Evolutionary conservation across 805 yeast species (phyloP).

Genomic region (Candida schatavii): DNA sequence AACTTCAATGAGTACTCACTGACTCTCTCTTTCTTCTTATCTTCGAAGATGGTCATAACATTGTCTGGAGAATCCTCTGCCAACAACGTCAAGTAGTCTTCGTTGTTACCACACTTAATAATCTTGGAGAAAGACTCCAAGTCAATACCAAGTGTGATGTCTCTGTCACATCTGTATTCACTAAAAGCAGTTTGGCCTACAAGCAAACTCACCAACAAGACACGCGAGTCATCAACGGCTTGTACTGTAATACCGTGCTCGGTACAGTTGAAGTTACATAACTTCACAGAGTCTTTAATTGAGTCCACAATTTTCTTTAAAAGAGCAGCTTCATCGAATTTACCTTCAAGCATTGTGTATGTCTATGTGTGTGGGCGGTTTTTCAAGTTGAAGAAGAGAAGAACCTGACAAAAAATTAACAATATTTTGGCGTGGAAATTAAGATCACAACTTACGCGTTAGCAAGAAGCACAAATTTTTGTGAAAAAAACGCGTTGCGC

Average conservation of each 20-base stretch:
- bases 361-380: background rate
- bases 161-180: constrained; percentile 94
- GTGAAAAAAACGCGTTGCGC: constrained; percentile 1
- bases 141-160: constrained; percentile 88
- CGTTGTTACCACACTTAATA: constrained; percentile 85
- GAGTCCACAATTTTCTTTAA: constrained; percentile 92
- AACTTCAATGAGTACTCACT: constrained; percentile 88
- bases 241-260: constrained; percentile 92
- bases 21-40: constrained; percentile 83
- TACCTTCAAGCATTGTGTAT: constrained; percentile 85
- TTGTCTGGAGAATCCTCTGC: constrained; percentile 88
- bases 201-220: constrained; percentile 80
- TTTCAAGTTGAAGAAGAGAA: background rate
- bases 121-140: constrained; percentile 84
- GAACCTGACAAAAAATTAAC: background rate
- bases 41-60: constrained; percentile 83
- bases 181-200: constrained; percentile 86
- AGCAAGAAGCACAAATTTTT: background rate
- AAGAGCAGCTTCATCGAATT: constrained; percentile 87
- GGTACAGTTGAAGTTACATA: constrained; percentile 97
- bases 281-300: constrained; percentile 88
- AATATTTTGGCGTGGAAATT: background rate
- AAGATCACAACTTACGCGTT: background rate
- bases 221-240: constrained; percentile 97
- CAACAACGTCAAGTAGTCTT: constrained; percentile 81